These are phyloP conservation scores for Streptanthus diversifolius DNA, from an alignment of 345 rosid species.

Conservation along the genomic window DNA sequence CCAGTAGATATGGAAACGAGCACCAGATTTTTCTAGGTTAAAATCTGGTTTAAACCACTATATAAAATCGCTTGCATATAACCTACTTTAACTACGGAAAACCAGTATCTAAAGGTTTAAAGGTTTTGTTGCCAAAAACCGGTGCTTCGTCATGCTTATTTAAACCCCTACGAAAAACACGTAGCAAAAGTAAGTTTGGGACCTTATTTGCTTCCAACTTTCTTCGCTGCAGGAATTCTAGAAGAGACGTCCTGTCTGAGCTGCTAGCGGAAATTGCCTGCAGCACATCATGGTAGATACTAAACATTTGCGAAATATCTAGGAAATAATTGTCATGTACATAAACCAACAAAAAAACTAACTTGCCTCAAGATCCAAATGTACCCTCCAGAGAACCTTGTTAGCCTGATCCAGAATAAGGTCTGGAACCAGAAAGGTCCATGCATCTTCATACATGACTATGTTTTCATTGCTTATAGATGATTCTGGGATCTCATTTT, in stretches of 20 bases:
- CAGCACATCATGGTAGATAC: constrained; percentile 15
- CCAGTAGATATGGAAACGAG: not conserved
- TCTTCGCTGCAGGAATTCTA: constrained; percentile 89
- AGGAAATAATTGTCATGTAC: not conserved
- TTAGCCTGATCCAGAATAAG: constrained; percentile 72
- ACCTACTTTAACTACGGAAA: not conserved
- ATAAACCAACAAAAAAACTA: constrained; percentile 6
- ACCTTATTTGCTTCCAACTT: constrained; percentile 94
- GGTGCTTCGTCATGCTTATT: constrained; percentile 1
- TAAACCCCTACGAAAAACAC: not conserved
- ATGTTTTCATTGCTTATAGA: constrained; percentile 49
- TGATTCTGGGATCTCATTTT: constrained; percentile 51
- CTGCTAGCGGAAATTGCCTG: constrained; percentile 94
- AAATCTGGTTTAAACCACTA: too few relatives aligned
- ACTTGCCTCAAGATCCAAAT: constrained; percentile 87
- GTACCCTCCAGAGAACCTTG: constrained; percentile 80
- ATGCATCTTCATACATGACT: constrained; percentile 72
- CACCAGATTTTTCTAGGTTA: not conserved
- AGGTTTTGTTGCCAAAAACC: not conserved
- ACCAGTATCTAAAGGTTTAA: not conserved
- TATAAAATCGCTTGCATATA: constrained; percentile 8
- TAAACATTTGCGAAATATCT: not conserved
- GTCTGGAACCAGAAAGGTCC: constrained; percentile 92
- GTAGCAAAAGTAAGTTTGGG: constrained; percentile 16
- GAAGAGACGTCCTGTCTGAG: constrained; percentile 81